Base-by-base conservation (phyloP, 192 early-diverging fungal genomes). In the Irineochytrium annulatum region DNA sequence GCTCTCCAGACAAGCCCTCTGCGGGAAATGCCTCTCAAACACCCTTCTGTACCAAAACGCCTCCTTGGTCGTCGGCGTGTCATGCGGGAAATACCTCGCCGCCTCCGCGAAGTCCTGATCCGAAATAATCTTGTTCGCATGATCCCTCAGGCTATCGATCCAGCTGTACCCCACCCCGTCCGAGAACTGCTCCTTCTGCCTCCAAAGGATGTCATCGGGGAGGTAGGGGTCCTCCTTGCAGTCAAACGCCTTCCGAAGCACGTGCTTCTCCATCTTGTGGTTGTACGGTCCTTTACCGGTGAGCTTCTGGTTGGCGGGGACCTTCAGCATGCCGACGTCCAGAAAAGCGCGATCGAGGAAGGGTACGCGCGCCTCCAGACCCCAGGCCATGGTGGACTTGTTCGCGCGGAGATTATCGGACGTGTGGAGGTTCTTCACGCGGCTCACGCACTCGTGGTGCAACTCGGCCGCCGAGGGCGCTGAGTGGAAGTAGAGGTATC, bases 331-430 rank as follows among this genome's bases (percentile, higher is more conserved):
- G 24, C 91, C 86, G 3, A 91, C 86, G 70, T 96, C 89, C 66
- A 98, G 66, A 67, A 98, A 97, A 29, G 78, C 79, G 77, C 84
- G 87, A 81, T 98, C 95, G 43, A 96, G 77, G 87, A 98, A 98
- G 34, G 95, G 95, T 20, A 98, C 95, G 67, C 95, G 92, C 14
- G 93, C 92, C 70, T 98, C 95, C 39, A 98, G 86, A 66, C 95
- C 95, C 95, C 95, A 98, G 3, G 95, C 95, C 94, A 98, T 97
- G 39, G 95, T 98, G 2, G 92, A 90, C 74, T 98, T 97, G 88
- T 98, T 97, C 72, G 96, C 96, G 67, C 96, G 92, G 52, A 98
- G 77, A 75, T 89, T 91, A 73, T 98, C 96, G 67, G 91, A 83
- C 26, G 90, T 95, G 72, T 98, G 94, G 51, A 98, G 78, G 85